Evolutionary conservation across 768 basidiomycete genomes (phyloP).

Genomic region (Boletus fagicola): DNA sequence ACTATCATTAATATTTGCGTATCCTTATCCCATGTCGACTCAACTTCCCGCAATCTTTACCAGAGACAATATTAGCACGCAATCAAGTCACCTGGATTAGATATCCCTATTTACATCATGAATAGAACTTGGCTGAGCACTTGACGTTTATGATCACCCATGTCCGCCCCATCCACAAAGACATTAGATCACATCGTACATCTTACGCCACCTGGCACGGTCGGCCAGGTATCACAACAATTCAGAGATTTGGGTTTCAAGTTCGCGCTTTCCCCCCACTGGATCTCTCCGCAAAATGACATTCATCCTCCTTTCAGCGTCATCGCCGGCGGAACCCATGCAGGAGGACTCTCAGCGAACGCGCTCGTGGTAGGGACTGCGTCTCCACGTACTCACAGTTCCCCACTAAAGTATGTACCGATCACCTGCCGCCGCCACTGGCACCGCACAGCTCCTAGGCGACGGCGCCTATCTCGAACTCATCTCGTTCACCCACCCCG

Average conservation of each 20-base stretch:
- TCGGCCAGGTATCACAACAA: constrained; percentile 47
- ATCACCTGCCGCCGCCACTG: neutral
- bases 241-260: constrained; percentile 66
- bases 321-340: constrained; percentile 62
- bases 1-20: neutral
- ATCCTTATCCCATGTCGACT: neutral
- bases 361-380: constrained; percentile 52
- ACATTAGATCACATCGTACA: constrained; percentile 70
- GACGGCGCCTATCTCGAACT: constrained; percentile 69
- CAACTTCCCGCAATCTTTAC: neutral
- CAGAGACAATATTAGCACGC: neutral
- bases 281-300: neutral
- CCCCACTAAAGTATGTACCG: neutral
- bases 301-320: constrained; percentile 43
- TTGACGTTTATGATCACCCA: constrained; percentile 1
- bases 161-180: constrained; percentile 36
- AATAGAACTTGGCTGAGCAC: neutral
- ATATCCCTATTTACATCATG: neutral
- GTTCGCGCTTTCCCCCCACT: constrained; percentile 35
- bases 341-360: constrained; percentile 61
- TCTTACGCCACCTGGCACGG: constrained; percentile 61
- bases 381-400: neutral
- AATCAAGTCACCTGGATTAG: neutral
- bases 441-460: constrained; percentile 16
- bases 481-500: constrained; percentile 60